These are phyloP conservation scores for Aspergillus quadrilineatus DNA, from an alignment of 2,329 filamentous ascomycete genomes.

Conservation along the genomic window DNA sequence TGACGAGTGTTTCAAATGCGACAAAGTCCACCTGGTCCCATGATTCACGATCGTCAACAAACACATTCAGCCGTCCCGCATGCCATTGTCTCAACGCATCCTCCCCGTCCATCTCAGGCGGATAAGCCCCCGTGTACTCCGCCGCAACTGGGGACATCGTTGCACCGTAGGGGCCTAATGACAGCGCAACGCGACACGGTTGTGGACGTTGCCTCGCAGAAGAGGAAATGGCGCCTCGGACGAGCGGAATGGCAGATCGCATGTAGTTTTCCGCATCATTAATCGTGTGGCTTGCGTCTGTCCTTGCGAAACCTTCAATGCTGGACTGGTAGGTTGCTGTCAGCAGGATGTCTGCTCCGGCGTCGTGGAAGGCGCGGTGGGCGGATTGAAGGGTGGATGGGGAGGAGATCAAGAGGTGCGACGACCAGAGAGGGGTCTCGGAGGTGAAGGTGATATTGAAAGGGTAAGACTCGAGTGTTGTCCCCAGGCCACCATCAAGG, in stretches of 20 bases:
- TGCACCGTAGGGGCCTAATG: conserved; percentile 66
- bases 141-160: conserved; percentile 62
- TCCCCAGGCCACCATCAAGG: conserved; percentile 68
- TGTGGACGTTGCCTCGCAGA: neutral
- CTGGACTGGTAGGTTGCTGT: conserved; percentile 69
- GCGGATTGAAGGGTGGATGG: conserved; percentile 54
- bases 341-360: conserved; percentile 62
- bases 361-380: conserved; percentile 56
- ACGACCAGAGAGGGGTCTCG: conserved; percentile 64
- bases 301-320: conserved; percentile 55
- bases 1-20: conserved; percentile 66
- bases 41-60: conserved; percentile 36
- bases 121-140: conserved; percentile 65
- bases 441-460: conserved; percentile 55
- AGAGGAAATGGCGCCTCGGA: conserved; percentile 30
- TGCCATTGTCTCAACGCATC: conserved; percentile 58
- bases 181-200: conserved; percentile 48
- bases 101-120: conserved; percentile 47
- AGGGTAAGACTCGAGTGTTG: conserved; percentile 59
- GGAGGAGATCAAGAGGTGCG: conserved; percentile 60
- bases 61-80: conserved; percentile 53
- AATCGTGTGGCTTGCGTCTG: conserved; percentile 49
- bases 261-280: conserved; percentile 45
- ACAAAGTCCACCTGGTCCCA: conserved; percentile 50
- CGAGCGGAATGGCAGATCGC: conserved; percentile 39